Evolutionary conservation across 2,329 filamentous ascomycete species (phyloP), one percentile per base, ranked within the genome.

Genomic region (Metarhizium anisopliae): DNA sequence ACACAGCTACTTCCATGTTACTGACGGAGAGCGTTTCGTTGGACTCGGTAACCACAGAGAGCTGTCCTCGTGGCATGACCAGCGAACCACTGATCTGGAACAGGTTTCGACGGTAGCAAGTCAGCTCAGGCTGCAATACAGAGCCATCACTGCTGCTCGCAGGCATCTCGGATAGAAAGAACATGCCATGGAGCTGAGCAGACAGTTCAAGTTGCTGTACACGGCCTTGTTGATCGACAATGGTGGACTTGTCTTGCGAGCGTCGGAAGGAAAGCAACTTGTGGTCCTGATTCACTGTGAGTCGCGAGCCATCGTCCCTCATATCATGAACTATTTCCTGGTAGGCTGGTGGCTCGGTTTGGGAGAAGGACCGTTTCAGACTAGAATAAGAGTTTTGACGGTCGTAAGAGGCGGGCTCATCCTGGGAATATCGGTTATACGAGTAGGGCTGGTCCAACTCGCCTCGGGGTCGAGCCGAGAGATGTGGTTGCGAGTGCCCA

Each of bases 41-140:
- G 54, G 88, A 83, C 57, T 96, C 91, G 18, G 86, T 89, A 69
- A 95, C 79, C 55, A 96, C 83, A 53, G 87, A 94, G 55, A 93
- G 77, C 59, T 91, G 81, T 32, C 84, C 86, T 59, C 90, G 78
- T 2, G 92, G 90, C 14, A 92, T 80, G 45, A 90, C 90, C 56
- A 96, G 82, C 5, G 87, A 91, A 56, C 93, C 93, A 59, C 91
- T 95, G 66, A 96, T 95, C 70, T 96, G 93, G 72, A 97, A 97
- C 51, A 97, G 77, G 67, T 97, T 97, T 51, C 93, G 84, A 61
- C 93, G 87, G 72, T 97, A 97, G 78, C 93, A 97, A 3, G 93
- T 97, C 68, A 97, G 73, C 72, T 97, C 93, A 53, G 83, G 90
- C 67, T 88, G 86, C 52, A 85, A 74, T 50, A 79, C 68, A 50